A percentile compares a stretch with the other conserved stretches of the same genome.
phyloP scores from a whole-genome alignment of 140 eudicot genomes.

The Flaveria floridana region DNA sequence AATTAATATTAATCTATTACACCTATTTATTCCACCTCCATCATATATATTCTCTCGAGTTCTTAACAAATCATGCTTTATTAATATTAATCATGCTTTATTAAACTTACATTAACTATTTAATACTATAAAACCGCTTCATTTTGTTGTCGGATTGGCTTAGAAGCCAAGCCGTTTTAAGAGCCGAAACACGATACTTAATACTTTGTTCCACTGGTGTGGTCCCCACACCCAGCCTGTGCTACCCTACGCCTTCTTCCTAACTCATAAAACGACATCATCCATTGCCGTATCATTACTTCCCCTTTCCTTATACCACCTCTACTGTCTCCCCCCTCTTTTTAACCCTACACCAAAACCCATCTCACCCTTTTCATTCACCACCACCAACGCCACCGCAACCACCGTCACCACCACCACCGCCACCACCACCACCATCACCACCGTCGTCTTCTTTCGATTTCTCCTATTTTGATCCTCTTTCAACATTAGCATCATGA shows the following conservation, averaged over 20 bases:
- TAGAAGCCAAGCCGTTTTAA: neutral
- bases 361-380: constrained; percentile 25
- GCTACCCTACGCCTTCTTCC: constrained; percentile 27
- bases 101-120: too few species aligned
- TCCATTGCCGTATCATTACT: constrained; percentile 25
- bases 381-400: neutral
- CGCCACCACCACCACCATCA: neutral
- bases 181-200: constrained; percentile 28
- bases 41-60: neutral
- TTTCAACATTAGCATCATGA: constrained; percentile 48
- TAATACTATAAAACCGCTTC: too few species aligned
- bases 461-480: constrained; percentile 10
- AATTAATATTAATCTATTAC: neutral
- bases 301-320: constrained; percentile 35
- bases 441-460: neutral
- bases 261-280: constrained; percentile 40
- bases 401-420: neutral
- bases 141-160: too few species aligned
- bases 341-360: constrained; percentile 19
- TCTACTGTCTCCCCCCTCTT: constrained; percentile 34
- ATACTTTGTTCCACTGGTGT: constrained; percentile 37
- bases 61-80: neutral
- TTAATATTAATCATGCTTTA: too few species aligned
- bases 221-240: constrained; percentile 45
- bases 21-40: neutral